These are phyloP conservation scores for Candida tammaniensis DNA, from an alignment of 805 yeast genomes.

Conservation along the genomic window DNA sequence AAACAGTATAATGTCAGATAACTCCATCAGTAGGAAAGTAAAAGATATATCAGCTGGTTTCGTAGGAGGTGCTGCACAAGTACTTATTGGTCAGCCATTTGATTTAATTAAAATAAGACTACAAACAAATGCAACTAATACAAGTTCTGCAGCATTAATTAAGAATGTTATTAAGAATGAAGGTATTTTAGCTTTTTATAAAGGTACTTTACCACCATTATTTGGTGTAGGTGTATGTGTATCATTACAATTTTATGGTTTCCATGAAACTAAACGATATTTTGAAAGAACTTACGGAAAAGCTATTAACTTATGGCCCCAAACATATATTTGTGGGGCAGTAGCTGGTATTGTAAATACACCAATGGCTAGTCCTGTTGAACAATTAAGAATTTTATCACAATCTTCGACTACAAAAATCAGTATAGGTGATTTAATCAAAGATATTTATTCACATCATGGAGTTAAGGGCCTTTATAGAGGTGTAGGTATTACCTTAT, in stretches of 20 bases:
- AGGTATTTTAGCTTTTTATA: slow-evolving; percentile 42
- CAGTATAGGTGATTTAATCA: slow-evolving; percentile 29
- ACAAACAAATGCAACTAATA: slow-evolving; percentile 32
- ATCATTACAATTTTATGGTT: slow-evolving; percentile 67
- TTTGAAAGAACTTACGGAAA: slow-evolving; percentile 29
- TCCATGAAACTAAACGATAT: slow-evolving; percentile 66
- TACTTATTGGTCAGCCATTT: slow-evolving; percentile 46
- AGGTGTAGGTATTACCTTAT: slow-evolving; percentile 51
- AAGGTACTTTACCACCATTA: slow-evolving; percentile 44
- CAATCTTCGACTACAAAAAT: slow-evolving; percentile 40
- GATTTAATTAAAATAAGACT: slow-evolving; percentile 43
- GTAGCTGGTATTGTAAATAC: slow-evolving; percentile 65
- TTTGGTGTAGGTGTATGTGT: slow-evolving; percentile 60
- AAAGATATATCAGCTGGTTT: slow-evolving; percentile 46
- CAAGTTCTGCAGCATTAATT: slow-evolving; percentile 31
- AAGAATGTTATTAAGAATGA: slow-evolving; percentile 37
- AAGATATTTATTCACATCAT: slow-evolving; percentile 35
- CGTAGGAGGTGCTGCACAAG: slow-evolving; percentile 47
- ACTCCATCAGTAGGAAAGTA: slow-evolving; percentile 32
- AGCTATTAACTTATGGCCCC: slow-evolving; percentile 49
- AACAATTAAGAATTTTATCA: slow-evolving; percentile 60
- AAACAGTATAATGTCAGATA: slow-evolving; percentile 23
- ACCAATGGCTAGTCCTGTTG: slow-evolving; percentile 62
- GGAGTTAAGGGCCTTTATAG: slow-evolving; percentile 57
- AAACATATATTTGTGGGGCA: slow-evolving; percentile 62